phyloP scores from a whole-genome alignment of 2,329 filamentous ascomycete genomes.

The Cladophialophora immunda region DNA sequence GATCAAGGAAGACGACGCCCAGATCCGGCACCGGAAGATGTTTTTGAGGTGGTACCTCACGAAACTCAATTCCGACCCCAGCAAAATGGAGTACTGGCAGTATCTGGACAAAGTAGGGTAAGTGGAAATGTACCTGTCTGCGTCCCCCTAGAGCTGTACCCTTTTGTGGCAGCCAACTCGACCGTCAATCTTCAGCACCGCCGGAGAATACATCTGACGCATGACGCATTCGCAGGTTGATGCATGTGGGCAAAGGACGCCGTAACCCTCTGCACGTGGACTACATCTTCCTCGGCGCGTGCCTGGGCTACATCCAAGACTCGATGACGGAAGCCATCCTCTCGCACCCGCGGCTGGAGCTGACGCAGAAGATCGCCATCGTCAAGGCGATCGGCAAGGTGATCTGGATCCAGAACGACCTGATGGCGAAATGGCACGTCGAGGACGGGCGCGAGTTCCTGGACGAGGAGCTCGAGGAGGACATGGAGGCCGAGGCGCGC shows the following conservation, averaged over 20 bases:
- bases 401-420: conserved; percentile 87
- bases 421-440: conserved; percentile 85
- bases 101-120: conserved; percentile 84
- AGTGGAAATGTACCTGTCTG: conserved; percentile 44
- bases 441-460: conserved; percentile 70
- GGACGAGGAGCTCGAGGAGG: conserved; percentile 53
- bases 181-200: background rate
- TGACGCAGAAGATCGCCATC: conserved; percentile 74
- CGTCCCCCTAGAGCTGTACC: background rate
- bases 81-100: conserved; percentile 80
- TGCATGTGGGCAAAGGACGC: conserved; percentile 80
- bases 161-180: background rate
- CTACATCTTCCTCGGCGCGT: conserved; percentile 79
- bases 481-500: conserved; percentile 50
- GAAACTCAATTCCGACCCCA: conserved; percentile 77
- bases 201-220: background rate
- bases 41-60: conserved; percentile 78
- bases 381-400: conserved; percentile 81
- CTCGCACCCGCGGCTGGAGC: conserved; percentile 71
- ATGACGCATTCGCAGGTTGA: conserved; percentile 63
- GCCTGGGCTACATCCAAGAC: conserved; percentile 79
- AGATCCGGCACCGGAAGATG: conserved; percentile 80
- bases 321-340: conserved; percentile 79
- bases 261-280: conserved; percentile 78
- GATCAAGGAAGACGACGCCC: conserved; percentile 73